phyloP scores from a whole-genome alignment of 2,329 filamentous ascomycete genomes.

The Trichoderma arundinaceum region DNA sequence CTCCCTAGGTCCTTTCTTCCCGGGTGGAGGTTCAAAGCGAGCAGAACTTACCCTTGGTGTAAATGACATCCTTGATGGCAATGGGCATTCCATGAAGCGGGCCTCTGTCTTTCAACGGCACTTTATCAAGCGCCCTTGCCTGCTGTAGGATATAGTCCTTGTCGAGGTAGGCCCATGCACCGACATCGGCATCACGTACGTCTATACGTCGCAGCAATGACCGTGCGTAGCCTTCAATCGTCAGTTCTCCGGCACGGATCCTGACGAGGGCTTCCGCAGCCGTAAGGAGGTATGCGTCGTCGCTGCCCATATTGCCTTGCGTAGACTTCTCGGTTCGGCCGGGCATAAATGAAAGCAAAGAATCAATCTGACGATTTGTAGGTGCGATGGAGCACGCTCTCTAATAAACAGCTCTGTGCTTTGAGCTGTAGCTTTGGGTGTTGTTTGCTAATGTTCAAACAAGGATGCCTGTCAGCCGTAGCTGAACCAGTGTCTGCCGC shows the following conservation, averaged over 20 bases:
- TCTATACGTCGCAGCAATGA: constrained; percentile 55
- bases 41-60: constrained; percentile 54
- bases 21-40: neutral
- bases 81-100: constrained; percentile 63
- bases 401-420: constrained; percentile 5
- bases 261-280: constrained; percentile 29
- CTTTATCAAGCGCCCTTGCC: constrained; percentile 56
- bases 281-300: constrained; percentile 32
- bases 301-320: constrained; percentile 22
- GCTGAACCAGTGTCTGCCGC: constrained; percentile 11
- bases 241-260: constrained; percentile 37
- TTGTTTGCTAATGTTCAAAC: constrained; percentile 2
- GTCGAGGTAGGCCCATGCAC: constrained; percentile 58
- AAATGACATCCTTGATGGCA: constrained; percentile 66
- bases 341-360: constrained; percentile 11
- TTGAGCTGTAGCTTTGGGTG: neutral
- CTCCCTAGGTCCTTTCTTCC: neutral
- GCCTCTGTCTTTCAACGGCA: constrained; percentile 55
- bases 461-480: constrained; percentile 5
- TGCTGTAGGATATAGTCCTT: constrained; percentile 54
- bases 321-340: neutral
- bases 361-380: constrained; percentile 15
- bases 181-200: constrained; percentile 51
- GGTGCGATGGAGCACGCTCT: constrained; percentile 19
- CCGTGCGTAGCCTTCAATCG: constrained; percentile 55